Evolutionary conservation across 2,329 filamentous ascomycete species (phyloP).

Genomic region (Aspergillus intermedius): DNA sequence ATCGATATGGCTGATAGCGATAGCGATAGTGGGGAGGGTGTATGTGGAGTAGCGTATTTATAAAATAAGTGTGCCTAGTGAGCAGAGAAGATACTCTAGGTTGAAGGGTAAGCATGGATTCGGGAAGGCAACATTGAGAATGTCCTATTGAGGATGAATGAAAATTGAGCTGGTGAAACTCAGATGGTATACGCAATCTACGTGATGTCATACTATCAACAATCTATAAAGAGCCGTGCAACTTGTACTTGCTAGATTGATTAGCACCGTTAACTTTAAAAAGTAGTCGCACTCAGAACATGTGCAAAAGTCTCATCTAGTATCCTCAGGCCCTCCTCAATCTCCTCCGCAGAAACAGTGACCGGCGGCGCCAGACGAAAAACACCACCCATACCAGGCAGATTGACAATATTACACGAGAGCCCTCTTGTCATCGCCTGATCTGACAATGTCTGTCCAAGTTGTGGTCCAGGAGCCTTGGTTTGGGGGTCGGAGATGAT

Average conservation of each 20-base stretch:
- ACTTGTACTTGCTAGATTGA: too few relatives aligned
- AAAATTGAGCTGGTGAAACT: too few relatives aligned
- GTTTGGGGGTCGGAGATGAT: constrained; percentile 48
- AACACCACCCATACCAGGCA: constrained; percentile 50
- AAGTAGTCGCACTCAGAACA: constrained; percentile 4
- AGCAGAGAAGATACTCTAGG: too few relatives aligned
- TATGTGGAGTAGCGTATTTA: too few relatives aligned
- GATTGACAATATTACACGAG: constrained; percentile 52
- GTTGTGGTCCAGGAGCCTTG: constrained; percentile 42
- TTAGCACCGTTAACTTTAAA: too few relatives aligned
- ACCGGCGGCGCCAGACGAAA: constrained; percentile 58
- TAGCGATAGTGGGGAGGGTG: background rate
- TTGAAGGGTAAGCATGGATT: too few relatives aligned
- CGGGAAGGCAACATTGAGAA: too few relatives aligned
- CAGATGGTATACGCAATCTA: too few relatives aligned
- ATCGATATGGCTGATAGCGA: background rate
- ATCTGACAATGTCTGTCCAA: constrained; percentile 45
- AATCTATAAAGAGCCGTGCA: too few relatives aligned
- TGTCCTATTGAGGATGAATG: too few relatives aligned
- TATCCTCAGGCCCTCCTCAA: constrained; percentile 48
- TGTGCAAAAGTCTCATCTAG: constrained; percentile 50
- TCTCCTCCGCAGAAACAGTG: constrained; percentile 47
- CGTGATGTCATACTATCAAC: too few relatives aligned
- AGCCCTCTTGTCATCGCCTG: constrained; percentile 48
- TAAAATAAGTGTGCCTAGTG: too few relatives aligned